A percentile compares a stretch with the other conserved stretches of the same genome.
phyloP scores from a whole-genome alignment of 164 flowering plant genomes.

The Umbellularia californica region DNA sequence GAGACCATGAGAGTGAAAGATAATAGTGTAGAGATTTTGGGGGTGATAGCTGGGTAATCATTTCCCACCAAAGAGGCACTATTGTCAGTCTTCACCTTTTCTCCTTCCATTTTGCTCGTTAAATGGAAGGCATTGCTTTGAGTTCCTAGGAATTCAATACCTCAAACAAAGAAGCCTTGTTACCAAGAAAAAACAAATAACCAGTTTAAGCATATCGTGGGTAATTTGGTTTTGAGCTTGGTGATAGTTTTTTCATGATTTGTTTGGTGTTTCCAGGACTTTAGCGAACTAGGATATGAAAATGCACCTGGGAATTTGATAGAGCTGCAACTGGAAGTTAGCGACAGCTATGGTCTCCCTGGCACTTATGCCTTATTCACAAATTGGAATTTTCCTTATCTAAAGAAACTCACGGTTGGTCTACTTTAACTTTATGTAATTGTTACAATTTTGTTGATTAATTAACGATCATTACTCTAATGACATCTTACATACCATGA shows the following conservation, averaged over 20 bases:
- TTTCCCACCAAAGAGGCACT: too few relatives aligned
- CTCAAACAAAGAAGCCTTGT: neutral
- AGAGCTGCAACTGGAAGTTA: neutral
- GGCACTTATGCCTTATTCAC: neutral
- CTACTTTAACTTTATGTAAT: neutral
- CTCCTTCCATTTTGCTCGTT: neutral
- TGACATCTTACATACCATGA: neutral
- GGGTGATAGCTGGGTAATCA: too few relatives aligned
- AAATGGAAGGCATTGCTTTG: neutral
- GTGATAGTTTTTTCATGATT: neutral
- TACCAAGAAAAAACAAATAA: too few relatives aligned
- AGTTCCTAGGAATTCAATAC: neutral
- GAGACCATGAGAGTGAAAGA: neutral
- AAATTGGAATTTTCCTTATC: neutral
- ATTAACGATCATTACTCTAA: neutral
- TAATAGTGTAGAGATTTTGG: neutral
- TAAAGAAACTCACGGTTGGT: neutral
- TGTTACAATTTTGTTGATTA: too few relatives aligned
- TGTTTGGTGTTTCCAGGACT: neutral
- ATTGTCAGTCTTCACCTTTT: neutral
- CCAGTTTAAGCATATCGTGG: neutral
- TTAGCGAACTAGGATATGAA: neutral
- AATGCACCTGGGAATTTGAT: neutral
- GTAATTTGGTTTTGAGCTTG: neutral
- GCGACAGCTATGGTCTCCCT: neutral